phyloP scores from a whole-genome alignment of 371 early-diverging fungal genomes.

The Nosema bombycis region DNA sequence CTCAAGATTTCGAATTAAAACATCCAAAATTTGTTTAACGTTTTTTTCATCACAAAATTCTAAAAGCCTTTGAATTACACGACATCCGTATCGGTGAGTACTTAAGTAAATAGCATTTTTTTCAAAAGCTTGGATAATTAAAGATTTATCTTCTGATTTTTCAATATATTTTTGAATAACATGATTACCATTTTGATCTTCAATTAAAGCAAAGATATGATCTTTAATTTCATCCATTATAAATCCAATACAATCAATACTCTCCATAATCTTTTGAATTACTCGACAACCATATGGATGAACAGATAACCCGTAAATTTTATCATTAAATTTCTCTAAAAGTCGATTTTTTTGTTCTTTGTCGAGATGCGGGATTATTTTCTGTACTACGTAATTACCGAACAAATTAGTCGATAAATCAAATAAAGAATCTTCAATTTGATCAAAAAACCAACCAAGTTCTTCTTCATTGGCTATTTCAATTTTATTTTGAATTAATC shows the following conservation, averaged over 20 bases:
- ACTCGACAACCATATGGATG: conserved; percentile 99
- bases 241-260: conserved; percentile 72
- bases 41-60: conserved; percentile 69
- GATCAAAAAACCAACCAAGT: conserved; percentile 85
- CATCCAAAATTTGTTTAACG: conserved; percentile 43
- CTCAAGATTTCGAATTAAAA: conserved; percentile 70
- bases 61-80: conserved; percentile 97
- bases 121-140: conserved; percentile 74
- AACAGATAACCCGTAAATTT: conserved; percentile 79
- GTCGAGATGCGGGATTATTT: conserved; percentile 68
- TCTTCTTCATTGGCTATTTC: conserved; percentile 83
- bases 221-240: conserved; percentile 82
- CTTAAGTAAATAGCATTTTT: conserved; percentile 86
- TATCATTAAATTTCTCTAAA: conserved; percentile 80
- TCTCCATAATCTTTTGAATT: conserved; percentile 94
- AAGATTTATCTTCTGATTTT: conserved; percentile 46
- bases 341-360: conserved; percentile 42
- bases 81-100: conserved; percentile 96
- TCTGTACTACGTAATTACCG: conserved; percentile 99
- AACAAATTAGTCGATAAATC: conserved; percentile 96
- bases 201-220: conserved; percentile 85
- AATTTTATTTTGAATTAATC: conserved; percentile 95
- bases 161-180: conserved; percentile 99
- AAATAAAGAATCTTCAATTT: conserved; percentile 79
- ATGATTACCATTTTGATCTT: conserved; percentile 99